These are phyloP conservation scores for apple (Malus domestica) DNA, from an alignment of 306 rosid species.

Conservation along the genomic window ASM211411v1 NC_041804.1:3196001-3196500, in stretches of 20 bases:
- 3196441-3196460: conserved; percentile 98
- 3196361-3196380: conserved; percentile 8
- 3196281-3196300: conserved; percentile 43
- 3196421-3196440: conserved; percentile 96
- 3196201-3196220: conserved; percentile 97
- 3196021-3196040: not conserved
- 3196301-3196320: not conserved
- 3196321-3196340: not conserved
- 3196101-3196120: not conserved
- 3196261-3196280: conserved; percentile 92
- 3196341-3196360: not conserved
- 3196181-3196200: conserved; percentile 94
- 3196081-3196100: not conserved
- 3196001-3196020: not conserved
- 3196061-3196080: not conserved
- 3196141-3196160: not conserved
- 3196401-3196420: conserved; percentile 92
- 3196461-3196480: conserved; percentile 72
- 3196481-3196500: conserved; percentile 55
- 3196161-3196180: conserved; percentile 93
- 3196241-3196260: conserved; percentile 86
- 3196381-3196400: conserved; percentile 40
- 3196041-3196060: not conserved
- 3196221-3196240: conserved; percentile 93
- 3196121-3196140: not conserved